phyloP scores from a whole-genome alignment of 2,329 filamentous ascomycete species.

The Aspergillus felis region DNA sequence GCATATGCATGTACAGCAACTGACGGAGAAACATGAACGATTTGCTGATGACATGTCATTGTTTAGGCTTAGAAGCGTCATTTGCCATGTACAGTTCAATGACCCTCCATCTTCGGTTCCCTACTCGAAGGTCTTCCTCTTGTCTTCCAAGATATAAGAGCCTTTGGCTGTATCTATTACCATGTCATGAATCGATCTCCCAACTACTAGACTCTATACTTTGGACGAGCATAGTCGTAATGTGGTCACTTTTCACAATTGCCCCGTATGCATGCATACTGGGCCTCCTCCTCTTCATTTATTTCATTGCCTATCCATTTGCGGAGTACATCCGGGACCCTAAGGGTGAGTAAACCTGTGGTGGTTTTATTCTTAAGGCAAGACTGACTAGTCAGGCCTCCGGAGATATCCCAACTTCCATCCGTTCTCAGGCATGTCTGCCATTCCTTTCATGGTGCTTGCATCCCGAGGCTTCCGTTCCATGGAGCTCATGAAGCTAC shows the following conservation, averaged over 20 bases:
- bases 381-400: slow-evolving; percentile 29
- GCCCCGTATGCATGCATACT: slow-evolving; percentile 23
- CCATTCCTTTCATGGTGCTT: slow-evolving; percentile 47
- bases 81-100: background rate
- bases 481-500: slow-evolving; percentile 40
- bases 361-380: too few species aligned
- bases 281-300: slow-evolving; percentile 18
- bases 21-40: too few species aligned
- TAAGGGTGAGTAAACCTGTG: slow-evolving; percentile 17
- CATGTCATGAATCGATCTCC: slow-evolving; percentile 2
- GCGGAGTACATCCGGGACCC: slow-evolving; percentile 25
- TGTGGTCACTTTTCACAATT: slow-evolving; percentile 17
- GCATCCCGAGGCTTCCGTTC: slow-evolving; percentile 45
- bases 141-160: background rate
- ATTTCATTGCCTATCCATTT: slow-evolving; percentile 23
- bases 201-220: background rate
- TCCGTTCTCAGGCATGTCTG: slow-evolving; percentile 43
- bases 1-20: background rate
- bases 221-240: slow-evolving; percentile 3
- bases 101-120: too few species aligned
- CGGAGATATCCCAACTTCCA: slow-evolving; percentile 46
- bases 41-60: background rate
- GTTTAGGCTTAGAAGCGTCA: too few species aligned
- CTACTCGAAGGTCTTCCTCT: too few species aligned
- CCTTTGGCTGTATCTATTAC: background rate